These are phyloP conservation scores for Heritiera littoralis DNA, from an alignment of 345 rosid genomes.

Conservation along the genomic window DNA sequence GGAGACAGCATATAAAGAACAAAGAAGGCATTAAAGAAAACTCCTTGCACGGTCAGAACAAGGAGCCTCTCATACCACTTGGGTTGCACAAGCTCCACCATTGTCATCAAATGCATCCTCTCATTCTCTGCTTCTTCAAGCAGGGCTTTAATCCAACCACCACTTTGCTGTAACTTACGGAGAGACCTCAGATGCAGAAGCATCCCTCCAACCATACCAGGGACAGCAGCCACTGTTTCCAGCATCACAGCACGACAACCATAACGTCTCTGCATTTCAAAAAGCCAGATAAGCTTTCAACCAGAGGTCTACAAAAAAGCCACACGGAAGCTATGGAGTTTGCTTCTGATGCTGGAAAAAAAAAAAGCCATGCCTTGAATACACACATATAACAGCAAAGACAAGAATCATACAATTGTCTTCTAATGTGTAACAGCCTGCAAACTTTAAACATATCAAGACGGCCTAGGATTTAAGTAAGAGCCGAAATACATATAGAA, in stretches of 20 bases:
- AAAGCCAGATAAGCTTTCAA: background rate
- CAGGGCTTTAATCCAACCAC: constrained; percentile 87
- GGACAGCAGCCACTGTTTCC: constrained; percentile 86
- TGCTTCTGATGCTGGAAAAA: background rate
- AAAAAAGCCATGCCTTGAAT: background rate
- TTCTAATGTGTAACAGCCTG: background rate
- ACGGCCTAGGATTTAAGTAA: background rate
- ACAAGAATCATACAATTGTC: background rate
- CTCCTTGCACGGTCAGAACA: constrained; percentile 72
- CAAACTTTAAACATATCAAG: background rate
- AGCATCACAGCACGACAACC: constrained; percentile 90
- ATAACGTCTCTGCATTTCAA: constrained; percentile 58
- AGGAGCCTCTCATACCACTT: constrained; percentile 79
- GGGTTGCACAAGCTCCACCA: constrained; percentile 83
- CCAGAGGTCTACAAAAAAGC: background rate
- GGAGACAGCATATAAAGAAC: constrained; percentile 61
- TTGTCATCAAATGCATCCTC: constrained; percentile 95
- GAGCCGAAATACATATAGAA: background rate
- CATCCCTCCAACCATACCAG: constrained; percentile 92
- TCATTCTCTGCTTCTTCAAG: constrained; percentile 91
- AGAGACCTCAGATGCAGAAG: constrained; percentile 74
- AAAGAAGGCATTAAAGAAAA: constrained; percentile 74
- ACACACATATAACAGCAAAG: background rate
- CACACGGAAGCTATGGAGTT: background rate
- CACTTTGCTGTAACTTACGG: constrained; percentile 72